Percentiles rank a stretch among this genome's conserved stretches.
phyloP scores from a whole-genome alignment of 331 rosid genomes.

The Malus hybrid region DNA sequence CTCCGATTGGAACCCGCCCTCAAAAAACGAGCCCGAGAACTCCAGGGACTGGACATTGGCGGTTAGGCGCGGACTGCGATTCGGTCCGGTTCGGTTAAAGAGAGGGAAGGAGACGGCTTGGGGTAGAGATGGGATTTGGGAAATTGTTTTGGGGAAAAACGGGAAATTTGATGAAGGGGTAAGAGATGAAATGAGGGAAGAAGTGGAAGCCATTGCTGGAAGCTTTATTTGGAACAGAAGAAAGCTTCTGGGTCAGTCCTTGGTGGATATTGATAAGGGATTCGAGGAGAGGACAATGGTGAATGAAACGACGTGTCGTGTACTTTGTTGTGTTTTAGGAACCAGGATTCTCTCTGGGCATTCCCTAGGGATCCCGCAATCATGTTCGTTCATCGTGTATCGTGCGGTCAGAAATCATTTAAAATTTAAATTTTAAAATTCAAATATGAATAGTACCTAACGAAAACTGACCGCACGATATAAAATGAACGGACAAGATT shows the following conservation, averaged over 20 bases:
- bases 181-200: constrained; percentile 42
- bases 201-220: constrained; percentile 51
- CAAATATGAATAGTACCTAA: too few relatives aligned
- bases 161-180: constrained; percentile 23
- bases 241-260: not conserved
- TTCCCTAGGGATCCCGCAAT: too few relatives aligned
- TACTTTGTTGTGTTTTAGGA: not conserved
- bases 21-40: constrained; percentile 56
- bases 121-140: constrained; percentile 13
- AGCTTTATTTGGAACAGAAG: constrained; percentile 6
- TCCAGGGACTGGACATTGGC: constrained; percentile 45
- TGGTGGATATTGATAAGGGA: not conserved
- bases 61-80: not conserved
- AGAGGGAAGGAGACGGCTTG: constrained; percentile 9
- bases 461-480: too few relatives aligned
- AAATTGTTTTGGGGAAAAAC: constrained; percentile 5
- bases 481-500: too few relatives aligned
- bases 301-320: constrained; percentile 5
- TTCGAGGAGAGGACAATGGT: not conserved
- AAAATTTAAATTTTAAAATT: too few relatives aligned
- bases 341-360: too few relatives aligned
- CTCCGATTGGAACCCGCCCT: constrained; percentile 50
- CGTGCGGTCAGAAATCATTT: too few relatives aligned
- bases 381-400: too few relatives aligned
- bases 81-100: not conserved